phyloP scores from a whole-genome alignment of 192 early-diverging fungal genomes.

The Podila epigama region DNA sequence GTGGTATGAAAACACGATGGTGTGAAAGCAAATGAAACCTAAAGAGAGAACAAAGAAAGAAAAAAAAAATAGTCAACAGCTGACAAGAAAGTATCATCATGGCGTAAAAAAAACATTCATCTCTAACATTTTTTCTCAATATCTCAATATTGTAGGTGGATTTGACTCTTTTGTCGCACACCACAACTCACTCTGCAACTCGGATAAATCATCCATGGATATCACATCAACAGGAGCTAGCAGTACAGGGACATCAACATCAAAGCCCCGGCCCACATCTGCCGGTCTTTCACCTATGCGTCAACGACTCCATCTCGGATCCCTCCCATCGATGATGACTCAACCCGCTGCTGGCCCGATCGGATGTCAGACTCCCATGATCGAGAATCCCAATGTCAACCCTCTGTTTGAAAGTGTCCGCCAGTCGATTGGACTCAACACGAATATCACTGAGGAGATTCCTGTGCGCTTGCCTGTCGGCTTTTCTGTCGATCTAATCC shows the following conservation, averaged over 20 bases:
- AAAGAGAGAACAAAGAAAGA: neutral
- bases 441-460: constrained; percentile 62
- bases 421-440: constrained; percentile 64
- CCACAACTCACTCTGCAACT: constrained; percentile 38
- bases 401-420: constrained; percentile 69
- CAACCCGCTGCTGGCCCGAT: constrained; percentile 50
- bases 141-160: constrained; percentile 52
- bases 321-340: constrained; percentile 37
- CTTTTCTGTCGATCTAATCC: constrained; percentile 32
- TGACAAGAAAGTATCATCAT: too few relatives aligned
- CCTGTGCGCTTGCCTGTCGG: constrained; percentile 58
- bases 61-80: neutral
- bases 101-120: neutral
- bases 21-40: neutral
- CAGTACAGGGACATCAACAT: neutral
- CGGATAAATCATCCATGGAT: neutral
- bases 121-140: neutral
- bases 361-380: constrained; percentile 62
- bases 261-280: constrained; percentile 9
- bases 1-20: constrained; percentile 36
- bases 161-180: constrained; percentile 46
- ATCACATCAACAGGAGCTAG: neutral
- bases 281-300: constrained; percentile 24
- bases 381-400: constrained; percentile 64
- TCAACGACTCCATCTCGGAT: constrained; percentile 30